Percentiles rank a stretch among this genome's conserved stretches.
phyloP scores from a whole-genome alignment of 179 eudicot species.

The Beta lomatogona region DNA sequence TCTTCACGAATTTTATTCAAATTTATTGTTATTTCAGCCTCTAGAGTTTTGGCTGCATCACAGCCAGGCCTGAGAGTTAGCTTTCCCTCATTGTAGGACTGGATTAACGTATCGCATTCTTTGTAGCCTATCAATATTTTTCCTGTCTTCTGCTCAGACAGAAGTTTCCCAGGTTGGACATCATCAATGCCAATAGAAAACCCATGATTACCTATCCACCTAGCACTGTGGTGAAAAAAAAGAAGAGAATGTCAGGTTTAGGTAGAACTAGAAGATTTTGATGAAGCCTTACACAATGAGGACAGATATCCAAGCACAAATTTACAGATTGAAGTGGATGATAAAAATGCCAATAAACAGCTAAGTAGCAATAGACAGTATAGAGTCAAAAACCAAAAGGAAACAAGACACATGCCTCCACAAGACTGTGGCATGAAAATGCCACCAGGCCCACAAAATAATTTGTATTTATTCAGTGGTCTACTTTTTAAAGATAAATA shows the following conservation, averaged over 20 bases:
- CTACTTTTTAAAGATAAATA: no score
- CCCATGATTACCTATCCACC: slow-evolving; percentile 99
- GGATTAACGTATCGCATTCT: slow-evolving; percentile 58
- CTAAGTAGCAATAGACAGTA: background rate
- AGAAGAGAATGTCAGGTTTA: slow-evolving; percentile 3
- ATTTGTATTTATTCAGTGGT: no score
- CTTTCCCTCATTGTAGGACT: slow-evolving; percentile 53
- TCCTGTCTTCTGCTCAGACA: slow-evolving; percentile 44
- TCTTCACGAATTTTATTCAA: slow-evolving; percentile 75
- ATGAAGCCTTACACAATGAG: background rate
- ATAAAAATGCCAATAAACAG: background rate
- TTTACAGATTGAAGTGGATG: background rate
- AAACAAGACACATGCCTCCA: background rate
- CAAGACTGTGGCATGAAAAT: no score
- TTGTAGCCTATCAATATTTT: slow-evolving; percentile 50
- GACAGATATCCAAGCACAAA: background rate
- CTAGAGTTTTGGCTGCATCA: slow-evolving; percentile 84
- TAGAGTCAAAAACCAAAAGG: no score
- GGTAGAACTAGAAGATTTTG: background rate
- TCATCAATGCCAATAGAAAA: slow-evolving; percentile 98
- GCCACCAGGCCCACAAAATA: no score
- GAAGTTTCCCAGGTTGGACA: slow-evolving; percentile 70
- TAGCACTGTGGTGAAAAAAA: slow-evolving; percentile 60
- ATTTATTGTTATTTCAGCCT: slow-evolving; percentile 56
- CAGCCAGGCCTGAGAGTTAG: slow-evolving; percentile 72